These are phyloP conservation scores for Podospora anserina DNA, from an alignment of 495 filamentous ascomycete genomes.

Conservation along the genomic window DNA sequence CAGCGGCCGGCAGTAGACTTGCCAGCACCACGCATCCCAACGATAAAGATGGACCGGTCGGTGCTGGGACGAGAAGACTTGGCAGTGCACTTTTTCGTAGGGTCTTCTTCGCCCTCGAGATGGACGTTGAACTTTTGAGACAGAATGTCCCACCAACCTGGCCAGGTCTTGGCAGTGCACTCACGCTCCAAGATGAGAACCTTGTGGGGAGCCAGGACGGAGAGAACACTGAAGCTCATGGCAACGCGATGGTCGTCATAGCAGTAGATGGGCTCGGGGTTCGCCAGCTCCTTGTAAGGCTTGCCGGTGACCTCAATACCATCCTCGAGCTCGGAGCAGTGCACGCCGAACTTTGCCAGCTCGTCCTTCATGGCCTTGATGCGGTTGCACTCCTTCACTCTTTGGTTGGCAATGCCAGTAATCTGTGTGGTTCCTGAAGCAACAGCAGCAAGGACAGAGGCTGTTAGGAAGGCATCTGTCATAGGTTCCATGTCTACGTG, in stretches of 20 bases:
- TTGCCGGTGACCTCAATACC: slow-evolving; percentile 82
- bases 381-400: slow-evolving; percentile 97
- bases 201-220: slow-evolving; percentile 67
- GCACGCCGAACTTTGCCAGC: slow-evolving; percentile 91
- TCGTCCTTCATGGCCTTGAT: slow-evolving; percentile 96
- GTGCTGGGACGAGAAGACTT: slow-evolving; percentile 38
- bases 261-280: slow-evolving; percentile 76
- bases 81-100: slow-evolving; percentile 36
- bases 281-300: slow-evolving; percentile 55
- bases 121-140: slow-evolving; percentile 69
- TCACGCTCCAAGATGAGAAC: slow-evolving; percentile 83
- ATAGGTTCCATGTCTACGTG: slow-evolving; percentile 96
- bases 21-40: slow-evolving; percentile 96
- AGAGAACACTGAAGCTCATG: slow-evolving; percentile 96
- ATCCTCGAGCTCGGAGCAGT: slow-evolving; percentile 83
- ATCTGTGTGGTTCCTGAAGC: slow-evolving; percentile 84
- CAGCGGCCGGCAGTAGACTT: slow-evolving; percentile 91
- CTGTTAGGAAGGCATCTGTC: slow-evolving; percentile 97
- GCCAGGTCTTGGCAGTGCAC: slow-evolving; percentile 98
- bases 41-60: slow-evolving; percentile 77
- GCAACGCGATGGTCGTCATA: slow-evolving; percentile 98
- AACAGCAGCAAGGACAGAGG: slow-evolving; percentile 87
- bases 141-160: slow-evolving; percentile 94
- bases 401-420: slow-evolving; percentile 95
- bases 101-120: slow-evolving; percentile 67